These are phyloP conservation scores for Lachnellula hyalina DNA, from an alignment of 2,329 filamentous ascomycete genomes.

Conservation along the genomic window DNA sequence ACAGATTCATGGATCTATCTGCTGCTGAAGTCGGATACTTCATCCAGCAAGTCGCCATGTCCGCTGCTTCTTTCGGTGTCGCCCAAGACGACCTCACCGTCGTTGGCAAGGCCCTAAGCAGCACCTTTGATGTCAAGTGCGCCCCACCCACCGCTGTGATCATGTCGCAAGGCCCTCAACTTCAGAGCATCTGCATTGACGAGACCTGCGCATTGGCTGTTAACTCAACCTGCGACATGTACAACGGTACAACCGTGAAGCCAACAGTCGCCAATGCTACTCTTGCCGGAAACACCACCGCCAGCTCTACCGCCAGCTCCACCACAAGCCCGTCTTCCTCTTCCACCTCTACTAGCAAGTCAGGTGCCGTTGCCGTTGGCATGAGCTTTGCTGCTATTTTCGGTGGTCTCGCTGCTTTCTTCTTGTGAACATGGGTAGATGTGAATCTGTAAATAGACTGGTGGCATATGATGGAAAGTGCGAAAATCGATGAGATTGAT, in stretches of 20 bases:
- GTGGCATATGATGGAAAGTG: neutral
- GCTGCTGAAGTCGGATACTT: constrained; percentile 51
- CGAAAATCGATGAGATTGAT: neutral
- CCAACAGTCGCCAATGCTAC: constrained; percentile 14
- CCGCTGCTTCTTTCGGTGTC: constrained; percentile 55
- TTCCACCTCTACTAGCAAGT: constrained; percentile 6
- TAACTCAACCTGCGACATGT: constrained; percentile 42
- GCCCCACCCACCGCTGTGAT: constrained; percentile 41
- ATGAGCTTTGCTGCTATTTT: constrained; percentile 17
- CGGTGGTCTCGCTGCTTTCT: constrained; percentile 15
- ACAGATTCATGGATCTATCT: constrained; percentile 50
- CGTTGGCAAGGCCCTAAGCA: constrained; percentile 45
- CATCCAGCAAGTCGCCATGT: constrained; percentile 51
- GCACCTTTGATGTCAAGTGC: constrained; percentile 49
- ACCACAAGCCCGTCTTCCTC: neutral
- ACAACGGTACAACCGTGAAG: constrained; percentile 28
- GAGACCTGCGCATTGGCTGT: constrained; percentile 43
- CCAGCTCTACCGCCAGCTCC: neutral
- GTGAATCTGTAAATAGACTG: neutral
- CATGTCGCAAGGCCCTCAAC: constrained; percentile 38
- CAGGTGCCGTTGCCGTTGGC: constrained; percentile 9
- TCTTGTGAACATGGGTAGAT: constrained; percentile 13
- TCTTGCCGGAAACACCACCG: constrained; percentile 3
- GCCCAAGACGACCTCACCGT: constrained; percentile 44
- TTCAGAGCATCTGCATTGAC: constrained; percentile 53